These are phyloP conservation scores for Alloascoidea hylecoeti DNA, from an alignment of 805 yeast genomes.

Conservation along the genomic window DNA sequence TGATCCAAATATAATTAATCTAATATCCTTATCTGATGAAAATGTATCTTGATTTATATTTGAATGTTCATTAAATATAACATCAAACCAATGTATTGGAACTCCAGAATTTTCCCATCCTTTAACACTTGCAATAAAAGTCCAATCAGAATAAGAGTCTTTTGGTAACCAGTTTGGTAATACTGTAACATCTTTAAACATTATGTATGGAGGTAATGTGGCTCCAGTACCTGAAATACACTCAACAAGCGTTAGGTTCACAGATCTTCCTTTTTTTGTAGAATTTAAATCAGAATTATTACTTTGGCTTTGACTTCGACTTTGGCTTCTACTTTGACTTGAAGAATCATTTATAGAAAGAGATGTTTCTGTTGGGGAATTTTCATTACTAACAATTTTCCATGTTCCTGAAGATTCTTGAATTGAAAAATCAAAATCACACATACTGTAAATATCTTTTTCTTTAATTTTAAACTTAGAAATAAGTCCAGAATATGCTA, in stretches of 20 bases:
- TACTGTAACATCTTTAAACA: background rate
- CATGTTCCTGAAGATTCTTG: background rate
- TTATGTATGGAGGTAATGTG: background rate
- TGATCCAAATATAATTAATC: background rate
- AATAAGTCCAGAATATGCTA: background rate
- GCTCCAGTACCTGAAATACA: background rate
- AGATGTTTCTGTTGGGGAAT: too few species aligned
- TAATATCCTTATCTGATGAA: background rate
- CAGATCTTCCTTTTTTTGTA: background rate
- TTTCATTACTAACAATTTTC: too few species aligned
- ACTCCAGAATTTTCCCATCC: background rate
- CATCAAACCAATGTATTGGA: background rate
- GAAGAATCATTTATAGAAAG: too few species aligned
- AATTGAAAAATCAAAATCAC: background rate
- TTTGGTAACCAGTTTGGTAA: conserved; percentile 1
- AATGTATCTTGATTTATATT: too few species aligned
- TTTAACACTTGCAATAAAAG: background rate
- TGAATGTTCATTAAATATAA: background rate
- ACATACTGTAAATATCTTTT: background rate
- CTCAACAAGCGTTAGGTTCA: background rate
- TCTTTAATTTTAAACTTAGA: background rate
- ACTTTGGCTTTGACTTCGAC: too few species aligned
- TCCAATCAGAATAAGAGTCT: conserved; percentile 1
- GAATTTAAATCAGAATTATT: too few species aligned
- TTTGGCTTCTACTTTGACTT: too few species aligned